Conservation (phyloP, 805 yeast genomes). For the Zygoascus biomembranicola region DNA sequence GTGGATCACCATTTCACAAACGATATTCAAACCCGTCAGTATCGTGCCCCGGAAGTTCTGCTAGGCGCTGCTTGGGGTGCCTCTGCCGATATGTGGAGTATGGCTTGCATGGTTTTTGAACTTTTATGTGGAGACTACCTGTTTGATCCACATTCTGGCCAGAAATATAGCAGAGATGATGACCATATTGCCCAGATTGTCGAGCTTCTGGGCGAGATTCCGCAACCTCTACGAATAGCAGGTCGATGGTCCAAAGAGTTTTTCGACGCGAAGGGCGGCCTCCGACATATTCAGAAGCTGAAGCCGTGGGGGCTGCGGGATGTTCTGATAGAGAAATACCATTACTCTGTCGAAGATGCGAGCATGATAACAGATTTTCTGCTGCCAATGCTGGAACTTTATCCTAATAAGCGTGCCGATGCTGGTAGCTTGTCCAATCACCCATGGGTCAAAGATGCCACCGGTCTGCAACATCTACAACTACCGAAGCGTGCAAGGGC, state of each 20-base stretch:
- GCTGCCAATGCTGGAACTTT: conserved; percentile 70
- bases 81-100: conserved; percentile 92
- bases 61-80: conserved; percentile 89
- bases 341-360: conserved; percentile 60
- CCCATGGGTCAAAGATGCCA: conserved; percentile 70
- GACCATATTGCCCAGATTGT: conserved; percentile 95
- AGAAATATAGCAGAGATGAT: conserved; percentile 74
- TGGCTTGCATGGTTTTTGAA: conserved; percentile 87
- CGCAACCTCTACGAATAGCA: conserved; percentile 47
- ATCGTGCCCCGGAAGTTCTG: conserved; percentile 83
- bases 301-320: conserved; percentile 84
- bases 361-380: conserved; percentile 67
- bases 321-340: conserved; percentile 81
- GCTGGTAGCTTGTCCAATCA: conserved; percentile 94
- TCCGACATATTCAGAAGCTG: conserved; percentile 70
- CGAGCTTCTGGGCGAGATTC: conserved; percentile 68
- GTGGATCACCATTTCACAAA: conserved; percentile 71
- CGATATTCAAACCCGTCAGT: conserved; percentile 87
- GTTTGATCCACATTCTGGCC: conserved; percentile 67
- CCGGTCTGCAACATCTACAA: conserved; percentile 60
- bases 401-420: conserved; percentile 80
- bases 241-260: conserved; percentile 55
- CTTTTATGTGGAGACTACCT: conserved; percentile 88
- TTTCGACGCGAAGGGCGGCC: conserved; percentile 57
- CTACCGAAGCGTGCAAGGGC: conserved; percentile 72